phyloP scores from a whole-genome alignment of 176 grass and related monocot genomes.

The barley (Hordeum vulgare) region DNA sequence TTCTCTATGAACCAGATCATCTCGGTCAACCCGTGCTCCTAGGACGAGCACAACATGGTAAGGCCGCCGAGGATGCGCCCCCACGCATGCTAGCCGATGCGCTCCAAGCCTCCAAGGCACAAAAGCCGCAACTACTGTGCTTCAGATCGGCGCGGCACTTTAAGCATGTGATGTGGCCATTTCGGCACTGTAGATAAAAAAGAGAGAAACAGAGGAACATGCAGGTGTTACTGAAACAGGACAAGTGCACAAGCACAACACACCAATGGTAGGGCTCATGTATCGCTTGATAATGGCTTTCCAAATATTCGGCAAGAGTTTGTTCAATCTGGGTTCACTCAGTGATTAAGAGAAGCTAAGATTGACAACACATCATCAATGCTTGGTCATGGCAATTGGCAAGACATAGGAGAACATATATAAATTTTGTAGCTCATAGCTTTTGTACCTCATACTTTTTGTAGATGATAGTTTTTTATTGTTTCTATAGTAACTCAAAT shows the following conservation, averaged over 20 bases:
- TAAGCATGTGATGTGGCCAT: background rate
- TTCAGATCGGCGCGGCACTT: background rate
- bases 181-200: background rate
- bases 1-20: background rate
- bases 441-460: too few species aligned
- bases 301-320: background rate
- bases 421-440: too few species aligned
- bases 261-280: background rate
- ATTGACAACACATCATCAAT: background rate
- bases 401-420: too few species aligned
- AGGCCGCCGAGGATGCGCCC: background rate
- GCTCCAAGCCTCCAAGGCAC: background rate
- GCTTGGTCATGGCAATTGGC: too few species aligned
- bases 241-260: too few species aligned
- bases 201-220: background rate
- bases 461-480: too few species aligned
- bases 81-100: background rate
- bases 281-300: background rate
- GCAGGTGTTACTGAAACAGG: background rate
- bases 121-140: background rate
- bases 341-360: background rate
- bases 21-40: background rate
- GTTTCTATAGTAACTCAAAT: too few species aligned
- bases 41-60: background rate
- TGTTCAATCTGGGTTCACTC: background rate